Evolutionary conservation across 495 filamentous ascomycete species (phyloP), one percentile per base, ranked within the genome.

Genomic region (Xylaria acuta): DNA sequence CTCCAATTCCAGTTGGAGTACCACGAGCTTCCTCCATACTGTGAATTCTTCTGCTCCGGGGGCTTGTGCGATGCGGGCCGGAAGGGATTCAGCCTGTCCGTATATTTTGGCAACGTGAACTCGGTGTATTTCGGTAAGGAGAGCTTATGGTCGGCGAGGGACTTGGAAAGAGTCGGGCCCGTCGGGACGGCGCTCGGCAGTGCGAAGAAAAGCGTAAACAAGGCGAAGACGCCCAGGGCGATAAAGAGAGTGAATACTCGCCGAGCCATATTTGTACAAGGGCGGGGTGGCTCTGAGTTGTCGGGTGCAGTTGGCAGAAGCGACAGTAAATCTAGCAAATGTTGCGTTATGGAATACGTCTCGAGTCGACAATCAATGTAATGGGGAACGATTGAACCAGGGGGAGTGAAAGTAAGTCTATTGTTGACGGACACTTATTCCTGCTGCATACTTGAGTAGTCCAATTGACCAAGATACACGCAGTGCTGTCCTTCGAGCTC

Each of bases 1-100:
- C 92, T 82, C 95, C 95, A 98, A 78, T 90, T 92, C 89, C 90
- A 95, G 79, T 96, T 90, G 72, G 86, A 90, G 80, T 93, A 94
- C 96, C 96, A 99, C 75, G 88, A 91, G 67, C 90, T 88, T 73
- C 91, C 92, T 64, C 90, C 93, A 75, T 88, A 91, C 9, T 92
- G 92, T 75, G 92, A 94, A 76, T 94, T 93, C 56, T 91, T 88
- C 77, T 93, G 90, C 25, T 84, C 80, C 30, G 91, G 90, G 0
- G 94, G 92, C 71, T 90, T 87, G 79, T 97, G 94, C n/a, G 90
- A 87, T 38, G 90, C 86, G 45, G 88, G 88, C 64, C 87, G 86
- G 78, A 95, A 96, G 40, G 88, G 85, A 71, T 85, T 86, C 72
- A 78, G 72, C 53, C 76, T 83, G 73, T 77, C 82, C 67, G 80